Evolutionary conservation across 176 grass and related monocot genomes (phyloP).

Genomic region (Pharus latifolius): DNA sequence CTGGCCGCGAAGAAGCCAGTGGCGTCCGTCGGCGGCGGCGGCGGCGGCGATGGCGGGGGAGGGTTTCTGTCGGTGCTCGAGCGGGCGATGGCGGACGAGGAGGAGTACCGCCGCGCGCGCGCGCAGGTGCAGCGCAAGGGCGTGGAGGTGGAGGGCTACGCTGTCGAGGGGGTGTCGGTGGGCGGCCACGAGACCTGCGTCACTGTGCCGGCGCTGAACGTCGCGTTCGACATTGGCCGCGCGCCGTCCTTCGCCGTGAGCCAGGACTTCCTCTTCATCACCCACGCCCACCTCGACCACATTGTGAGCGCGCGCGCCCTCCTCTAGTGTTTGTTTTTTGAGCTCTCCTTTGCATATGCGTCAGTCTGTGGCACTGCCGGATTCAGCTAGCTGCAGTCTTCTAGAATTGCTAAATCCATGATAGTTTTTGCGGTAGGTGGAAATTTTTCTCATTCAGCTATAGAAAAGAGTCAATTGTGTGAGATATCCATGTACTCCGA

Average conservation of each 20-base stretch:
- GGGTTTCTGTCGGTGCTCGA: slow-evolving; percentile 66
- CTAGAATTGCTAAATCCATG: no score
- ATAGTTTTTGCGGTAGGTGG: no score
- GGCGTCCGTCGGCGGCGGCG: background rate
- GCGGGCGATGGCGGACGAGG: slow-evolving; percentile 70
- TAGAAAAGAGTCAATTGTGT: no score
- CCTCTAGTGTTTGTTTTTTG: background rate
- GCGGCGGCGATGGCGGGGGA: background rate
- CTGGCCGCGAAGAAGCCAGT: slow-evolving; percentile 34
- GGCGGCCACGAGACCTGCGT: slow-evolving; percentile 95
- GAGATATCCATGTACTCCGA: no score
- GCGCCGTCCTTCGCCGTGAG: slow-evolving; percentile 55
- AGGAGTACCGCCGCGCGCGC: slow-evolving; percentile 85
- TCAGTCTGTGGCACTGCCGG: no score
- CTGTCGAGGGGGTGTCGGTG: slow-evolving; percentile 78
- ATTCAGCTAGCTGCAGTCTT: no score
- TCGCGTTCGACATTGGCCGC: slow-evolving; percentile 84
- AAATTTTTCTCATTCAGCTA: no score
- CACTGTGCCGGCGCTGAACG: slow-evolving; percentile 60
- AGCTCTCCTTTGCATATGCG: background rate
- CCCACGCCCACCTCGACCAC: slow-evolving; percentile 90
- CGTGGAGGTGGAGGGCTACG: slow-evolving; percentile 74
- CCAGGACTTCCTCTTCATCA: slow-evolving; percentile 95
- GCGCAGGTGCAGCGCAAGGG: slow-evolving; percentile 76
- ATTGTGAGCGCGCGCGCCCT: slow-evolving; percentile 50